These are phyloP conservation scores for Aspergillus fischeri DNA, from an alignment of 2,329 filamentous ascomycete species.

Conservation along the genomic window DNA sequence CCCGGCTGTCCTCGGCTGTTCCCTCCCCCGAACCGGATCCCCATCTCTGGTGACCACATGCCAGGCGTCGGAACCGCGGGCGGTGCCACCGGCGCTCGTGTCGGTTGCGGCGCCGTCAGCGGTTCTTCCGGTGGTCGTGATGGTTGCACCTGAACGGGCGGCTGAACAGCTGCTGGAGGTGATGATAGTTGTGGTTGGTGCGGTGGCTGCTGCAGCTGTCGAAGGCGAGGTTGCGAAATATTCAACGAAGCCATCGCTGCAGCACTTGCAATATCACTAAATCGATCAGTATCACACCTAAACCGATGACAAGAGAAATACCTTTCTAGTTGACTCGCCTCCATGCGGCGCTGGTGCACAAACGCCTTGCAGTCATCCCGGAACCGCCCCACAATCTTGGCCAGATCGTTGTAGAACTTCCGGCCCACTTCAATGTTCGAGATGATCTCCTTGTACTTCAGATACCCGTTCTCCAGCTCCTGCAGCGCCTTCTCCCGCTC, in stretches of 20 bases:
- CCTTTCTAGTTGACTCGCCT: constrained; percentile 75
- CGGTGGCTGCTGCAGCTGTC: constrained; percentile 32
- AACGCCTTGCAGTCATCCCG: constrained; percentile 75
- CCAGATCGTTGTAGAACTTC: constrained; percentile 96
- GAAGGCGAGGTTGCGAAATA: constrained; percentile 36
- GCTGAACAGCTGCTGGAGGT: constrained; percentile 35
- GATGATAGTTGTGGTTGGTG: constrained; percentile 26
- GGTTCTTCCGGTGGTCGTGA: constrained; percentile 27
- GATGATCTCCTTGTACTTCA: constrained; percentile 94
- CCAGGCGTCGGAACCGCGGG: constrained; percentile 52
- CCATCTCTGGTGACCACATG: constrained; percentile 77
- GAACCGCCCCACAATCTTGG: constrained; percentile 79
- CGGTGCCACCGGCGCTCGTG: constrained; percentile 41
- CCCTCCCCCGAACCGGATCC: constrained; percentile 65
- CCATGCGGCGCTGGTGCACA: constrained; percentile 73
- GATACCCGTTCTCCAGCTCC: constrained; percentile 82
- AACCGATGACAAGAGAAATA: constrained; percentile 33
- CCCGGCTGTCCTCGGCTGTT: constrained; percentile 27
- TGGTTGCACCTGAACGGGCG: constrained; percentile 40
- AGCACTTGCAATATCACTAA: constrained; percentile 52
- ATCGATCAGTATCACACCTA: neutral
- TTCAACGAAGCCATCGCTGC: constrained; percentile 56
- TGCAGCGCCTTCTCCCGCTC: constrained; percentile 86
- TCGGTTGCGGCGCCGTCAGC: constrained; percentile 46
- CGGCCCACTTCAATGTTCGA: constrained; percentile 85